phyloP scores from a whole-genome alignment of 2,329 filamentous ascomycete genomes.

The Decorospora gaudefroyi region DNA sequence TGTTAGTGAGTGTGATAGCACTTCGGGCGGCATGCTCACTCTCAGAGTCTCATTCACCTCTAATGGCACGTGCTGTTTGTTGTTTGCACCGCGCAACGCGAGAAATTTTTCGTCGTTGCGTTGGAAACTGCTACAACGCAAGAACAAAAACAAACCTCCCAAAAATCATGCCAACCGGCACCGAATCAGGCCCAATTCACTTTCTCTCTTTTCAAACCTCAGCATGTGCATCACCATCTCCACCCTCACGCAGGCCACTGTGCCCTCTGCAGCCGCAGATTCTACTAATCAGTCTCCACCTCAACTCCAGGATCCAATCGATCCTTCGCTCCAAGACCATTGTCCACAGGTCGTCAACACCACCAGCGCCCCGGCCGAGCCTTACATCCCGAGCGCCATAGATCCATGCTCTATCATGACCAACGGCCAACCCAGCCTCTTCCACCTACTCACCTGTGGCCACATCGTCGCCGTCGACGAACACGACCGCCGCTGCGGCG shows the following conservation, averaged over 20 bases:
- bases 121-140: not conserved
- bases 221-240: not conserved
- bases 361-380: not conserved
- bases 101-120: not conserved
- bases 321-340: not conserved
- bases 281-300: not conserved
- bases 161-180: too few species aligned
- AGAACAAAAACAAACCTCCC: too few species aligned
- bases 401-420: slow-evolving; percentile 4
- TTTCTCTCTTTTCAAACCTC: not conserved
- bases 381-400: not conserved
- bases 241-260: too few species aligned
- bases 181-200: not conserved
- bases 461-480: slow-evolving; percentile 21
- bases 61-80: not conserved
- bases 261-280: not conserved
- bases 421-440: not conserved
- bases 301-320: not conserved
- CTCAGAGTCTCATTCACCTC: not conserved
- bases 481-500: slow-evolving; percentile 15
- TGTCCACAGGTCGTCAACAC: not conserved
- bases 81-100: not conserved
- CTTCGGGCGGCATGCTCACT: too few species aligned
- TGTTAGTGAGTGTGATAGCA: not conserved
- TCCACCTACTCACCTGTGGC: slow-evolving; percentile 28